These are phyloP conservation scores for Cyberlindnera maritima DNA, from an alignment of 805 yeast genomes.

Conservation along the genomic window DNA sequence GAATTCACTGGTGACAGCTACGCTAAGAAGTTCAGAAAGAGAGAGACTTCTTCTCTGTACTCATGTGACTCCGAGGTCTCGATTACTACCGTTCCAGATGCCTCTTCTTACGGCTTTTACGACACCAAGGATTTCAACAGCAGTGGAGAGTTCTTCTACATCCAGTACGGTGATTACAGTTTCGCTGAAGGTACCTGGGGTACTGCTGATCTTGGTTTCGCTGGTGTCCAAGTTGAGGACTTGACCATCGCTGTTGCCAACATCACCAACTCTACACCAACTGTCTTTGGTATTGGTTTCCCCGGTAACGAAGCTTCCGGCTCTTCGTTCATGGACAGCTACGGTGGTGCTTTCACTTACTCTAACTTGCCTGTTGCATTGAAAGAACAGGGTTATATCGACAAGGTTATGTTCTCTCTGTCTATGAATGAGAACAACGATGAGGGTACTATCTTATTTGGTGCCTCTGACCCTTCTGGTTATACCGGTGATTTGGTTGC, in stretches of 20 bases:
- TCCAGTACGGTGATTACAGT: slow-evolving; percentile 47
- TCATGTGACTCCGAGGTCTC: not conserved
- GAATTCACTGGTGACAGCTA: not conserved
- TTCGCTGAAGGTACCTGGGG: slow-evolving; percentile 60
- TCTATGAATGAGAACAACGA: slow-evolving; percentile 39
- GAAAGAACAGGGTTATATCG: slow-evolving; percentile 48
- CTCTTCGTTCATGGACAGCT: slow-evolving; percentile 1
- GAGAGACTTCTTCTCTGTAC: not conserved
- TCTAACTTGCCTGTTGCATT: slow-evolving; percentile 58
- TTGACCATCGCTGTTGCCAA: slow-evolving; percentile 63
- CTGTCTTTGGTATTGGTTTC: slow-evolving; percentile 56
- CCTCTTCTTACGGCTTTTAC: not conserved
- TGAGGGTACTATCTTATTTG: slow-evolving; percentile 57
- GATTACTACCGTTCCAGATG: not conserved
- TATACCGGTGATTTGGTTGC: slow-evolving; percentile 46
- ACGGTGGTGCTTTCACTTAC: not conserved
- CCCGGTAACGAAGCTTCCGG: slow-evolving; percentile 58
- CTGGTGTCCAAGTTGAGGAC: slow-evolving; percentile 39
- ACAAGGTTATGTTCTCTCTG: slow-evolving; percentile 54
- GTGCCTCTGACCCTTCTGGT: slow-evolving; percentile 58
- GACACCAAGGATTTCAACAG: not conserved
- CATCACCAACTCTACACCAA: slow-evolving; percentile 52
- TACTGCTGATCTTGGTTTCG: slow-evolving; percentile 49
- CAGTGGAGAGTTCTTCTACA: slow-evolving; percentile 31
- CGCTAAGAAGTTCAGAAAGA: not conserved